phyloP scores from a whole-genome alignment of 1,139 yeast genomes.

The Citeromyces hawaiiensis region DNA sequence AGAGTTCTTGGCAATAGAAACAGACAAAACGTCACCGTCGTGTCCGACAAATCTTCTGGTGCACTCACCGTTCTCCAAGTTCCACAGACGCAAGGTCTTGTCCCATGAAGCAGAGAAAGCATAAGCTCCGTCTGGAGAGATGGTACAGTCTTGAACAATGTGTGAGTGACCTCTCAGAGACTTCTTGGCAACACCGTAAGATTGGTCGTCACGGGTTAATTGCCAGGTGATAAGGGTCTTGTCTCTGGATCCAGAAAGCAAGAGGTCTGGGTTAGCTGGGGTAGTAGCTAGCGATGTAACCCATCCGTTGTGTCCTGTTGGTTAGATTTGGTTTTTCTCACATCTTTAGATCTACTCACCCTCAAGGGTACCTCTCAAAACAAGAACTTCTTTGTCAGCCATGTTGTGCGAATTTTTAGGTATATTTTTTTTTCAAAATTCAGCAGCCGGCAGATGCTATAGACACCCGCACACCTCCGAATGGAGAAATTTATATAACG shows the following conservation, averaged over 20 bases:
- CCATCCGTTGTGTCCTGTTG: conserved; percentile 66
- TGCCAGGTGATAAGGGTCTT: conserved; percentile 98
- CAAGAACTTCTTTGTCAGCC: conserved; percentile 78
- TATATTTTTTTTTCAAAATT: conserved; percentile 1
- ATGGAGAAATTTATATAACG: not conserved
- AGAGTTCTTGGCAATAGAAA: conserved; percentile 92
- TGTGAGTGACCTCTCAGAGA: conserved; percentile 98
- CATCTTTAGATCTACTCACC: conserved; percentile 23
- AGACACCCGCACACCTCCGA: not conserved
- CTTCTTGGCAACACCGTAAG: conserved; percentile 97
- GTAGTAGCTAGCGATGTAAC: conserved; percentile 98
- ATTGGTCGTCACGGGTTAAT: conserved; percentile 93
- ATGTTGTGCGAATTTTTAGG: conserved; percentile 4
- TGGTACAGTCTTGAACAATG: conserved; percentile 96
- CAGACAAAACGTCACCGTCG: conserved; percentile 94
- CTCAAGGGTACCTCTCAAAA: conserved; percentile 98
- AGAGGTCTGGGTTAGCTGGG: conserved; percentile 95
- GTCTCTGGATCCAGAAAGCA: conserved; percentile 98
- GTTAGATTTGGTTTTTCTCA: not conserved
- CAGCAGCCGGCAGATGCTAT: not conserved
- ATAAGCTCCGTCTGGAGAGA: conserved; percentile 96
- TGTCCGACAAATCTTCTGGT: conserved; percentile 96
- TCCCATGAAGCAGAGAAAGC: conserved; percentile 99
- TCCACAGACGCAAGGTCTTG: conserved; percentile 98
- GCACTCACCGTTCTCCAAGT: conserved; percentile 88